A percentile compares a stretch with the other conserved stretches of the same genome.
phyloP scores from a whole-genome alignment of 2,329 filamentous ascomycete species.

The Xylaria sp. region DNA sequence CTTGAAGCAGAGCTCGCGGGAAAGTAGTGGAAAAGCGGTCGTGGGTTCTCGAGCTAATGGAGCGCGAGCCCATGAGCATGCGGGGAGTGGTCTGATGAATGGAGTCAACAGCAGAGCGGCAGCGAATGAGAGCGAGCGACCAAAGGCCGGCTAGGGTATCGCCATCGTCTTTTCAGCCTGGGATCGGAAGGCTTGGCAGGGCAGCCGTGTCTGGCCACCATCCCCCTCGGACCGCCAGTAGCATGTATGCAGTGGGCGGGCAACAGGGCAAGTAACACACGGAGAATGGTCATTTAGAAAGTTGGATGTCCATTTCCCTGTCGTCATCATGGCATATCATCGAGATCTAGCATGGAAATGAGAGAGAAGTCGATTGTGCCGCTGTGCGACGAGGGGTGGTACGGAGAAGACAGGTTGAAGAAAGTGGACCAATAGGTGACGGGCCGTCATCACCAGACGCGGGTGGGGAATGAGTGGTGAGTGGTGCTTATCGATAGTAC shows the following conservation, averaged over 20 bases:
- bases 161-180: constrained; percentile 48
- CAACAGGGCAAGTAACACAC: constrained; percentile 2
- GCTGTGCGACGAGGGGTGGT: constrained; percentile 4
- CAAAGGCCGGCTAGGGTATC: constrained; percentile 38
- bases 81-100: constrained; percentile 36
- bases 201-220: constrained; percentile 29
- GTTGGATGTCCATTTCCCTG: constrained; percentile 29
- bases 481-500: too few species aligned
- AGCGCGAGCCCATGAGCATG: constrained; percentile 21
- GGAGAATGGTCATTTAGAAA: constrained; percentile 24
- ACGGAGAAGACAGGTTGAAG: not conserved
- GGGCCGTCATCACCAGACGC: too few species aligned
- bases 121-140: constrained; percentile 34
- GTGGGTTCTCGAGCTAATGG: constrained; percentile 17
- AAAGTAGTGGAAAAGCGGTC: not conserved
- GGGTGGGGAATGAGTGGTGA: too few species aligned
- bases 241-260: not conserved
- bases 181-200: constrained; percentile 47
- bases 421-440: not conserved
- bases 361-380: constrained; percentile 30
- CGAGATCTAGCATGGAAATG: constrained; percentile 39
- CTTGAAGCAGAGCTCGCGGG: not conserved
- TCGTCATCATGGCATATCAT: constrained; percentile 40
- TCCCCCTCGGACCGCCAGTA: constrained; percentile 5
- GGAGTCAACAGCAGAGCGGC: constrained; percentile 32